These are phyloP conservation scores for Eucalyptus camaldulensis DNA, from an alignment of 345 rosid genomes.

Conservation along the genomic window DNA sequence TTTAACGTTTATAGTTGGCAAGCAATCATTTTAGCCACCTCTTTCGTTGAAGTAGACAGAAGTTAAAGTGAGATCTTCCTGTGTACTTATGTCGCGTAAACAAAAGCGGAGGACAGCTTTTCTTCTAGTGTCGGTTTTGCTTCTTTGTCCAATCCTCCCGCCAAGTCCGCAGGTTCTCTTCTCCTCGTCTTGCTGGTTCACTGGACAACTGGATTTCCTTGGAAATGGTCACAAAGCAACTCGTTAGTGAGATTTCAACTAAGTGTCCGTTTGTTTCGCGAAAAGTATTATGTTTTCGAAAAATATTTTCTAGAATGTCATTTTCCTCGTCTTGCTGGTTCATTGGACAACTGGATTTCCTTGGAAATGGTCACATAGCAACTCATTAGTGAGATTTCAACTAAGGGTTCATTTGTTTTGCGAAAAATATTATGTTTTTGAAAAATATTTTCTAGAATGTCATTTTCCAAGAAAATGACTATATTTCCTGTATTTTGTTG, in stretches of 20 bases:
- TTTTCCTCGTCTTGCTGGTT: too few species aligned
- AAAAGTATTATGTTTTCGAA: too few species aligned
- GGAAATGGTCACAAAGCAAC: neutral
- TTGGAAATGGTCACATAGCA: neutral
- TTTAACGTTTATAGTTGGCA: neutral
- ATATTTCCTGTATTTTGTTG: too few species aligned
- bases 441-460: too few species aligned
- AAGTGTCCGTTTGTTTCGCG: rapidly evolving
- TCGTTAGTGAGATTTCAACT: neutral
- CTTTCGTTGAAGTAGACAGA: neutral
- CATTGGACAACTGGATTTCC: too few species aligned
- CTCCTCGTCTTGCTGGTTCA: neutral
- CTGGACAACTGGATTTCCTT: neutral
- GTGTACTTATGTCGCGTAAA: neutral
- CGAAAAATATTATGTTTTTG: rapidly evolving
- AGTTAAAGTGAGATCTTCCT: neutral
- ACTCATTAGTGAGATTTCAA: neutral
- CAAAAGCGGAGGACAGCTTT: neutral
- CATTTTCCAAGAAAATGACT: too few species aligned
- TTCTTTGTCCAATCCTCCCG: neutral
- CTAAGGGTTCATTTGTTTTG: neutral
- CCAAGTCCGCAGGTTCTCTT: neutral
- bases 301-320: too few species aligned
- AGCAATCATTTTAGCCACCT: neutral
- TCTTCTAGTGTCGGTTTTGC: neutral